Evolutionary conservation across 2,329 filamentous ascomycete species (phyloP).

Genomic region (Penicillium palitans): DNA sequence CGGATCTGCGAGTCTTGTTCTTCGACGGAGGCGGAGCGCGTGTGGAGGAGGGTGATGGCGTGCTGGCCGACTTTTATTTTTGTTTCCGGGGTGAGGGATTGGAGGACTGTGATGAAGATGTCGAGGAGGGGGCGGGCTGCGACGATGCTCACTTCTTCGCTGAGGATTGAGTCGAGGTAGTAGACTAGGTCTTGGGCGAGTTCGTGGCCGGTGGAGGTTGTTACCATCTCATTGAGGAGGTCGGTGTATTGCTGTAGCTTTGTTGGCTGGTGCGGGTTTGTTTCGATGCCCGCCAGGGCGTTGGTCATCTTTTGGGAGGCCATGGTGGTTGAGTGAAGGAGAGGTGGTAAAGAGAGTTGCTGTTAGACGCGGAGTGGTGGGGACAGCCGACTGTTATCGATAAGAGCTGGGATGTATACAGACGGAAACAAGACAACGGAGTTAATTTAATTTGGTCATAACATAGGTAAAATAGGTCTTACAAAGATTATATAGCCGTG

Average conservation of each 20-base stretch:
- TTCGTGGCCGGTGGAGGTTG: slow-evolving; percentile 46
- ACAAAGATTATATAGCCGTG: too few relatives aligned
- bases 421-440: neutral
- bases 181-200: slow-evolving; percentile 64
- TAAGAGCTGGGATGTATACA: slow-evolving; percentile 3
- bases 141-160: slow-evolving; percentile 72
- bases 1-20: slow-evolving; percentile 81
- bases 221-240: slow-evolving; percentile 58
- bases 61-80: slow-evolving; percentile 75
- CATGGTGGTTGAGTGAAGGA: slow-evolving; percentile 36
- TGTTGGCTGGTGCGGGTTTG: slow-evolving; percentile 48
- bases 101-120: slow-evolving; percentile 65
- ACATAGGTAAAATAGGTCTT: neutral
- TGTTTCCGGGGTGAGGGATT: slow-evolving; percentile 56
- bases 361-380: slow-evolving; percentile 1
- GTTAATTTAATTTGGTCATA: neutral
- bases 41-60: slow-evolving; percentile 66
- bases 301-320: slow-evolving; percentile 52
- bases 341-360: neutral
- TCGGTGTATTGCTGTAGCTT: slow-evolving; percentile 59
- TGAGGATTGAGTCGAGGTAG: slow-evolving; percentile 69
- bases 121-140: slow-evolving; percentile 69
- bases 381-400: slow-evolving; percentile 7
- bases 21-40: slow-evolving; percentile 72
- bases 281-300: slow-evolving; percentile 53